These are phyloP conservation scores for Fraxinus ornus DNA, from an alignment of 305 asterid species.

Conservation along the genomic window DNA sequence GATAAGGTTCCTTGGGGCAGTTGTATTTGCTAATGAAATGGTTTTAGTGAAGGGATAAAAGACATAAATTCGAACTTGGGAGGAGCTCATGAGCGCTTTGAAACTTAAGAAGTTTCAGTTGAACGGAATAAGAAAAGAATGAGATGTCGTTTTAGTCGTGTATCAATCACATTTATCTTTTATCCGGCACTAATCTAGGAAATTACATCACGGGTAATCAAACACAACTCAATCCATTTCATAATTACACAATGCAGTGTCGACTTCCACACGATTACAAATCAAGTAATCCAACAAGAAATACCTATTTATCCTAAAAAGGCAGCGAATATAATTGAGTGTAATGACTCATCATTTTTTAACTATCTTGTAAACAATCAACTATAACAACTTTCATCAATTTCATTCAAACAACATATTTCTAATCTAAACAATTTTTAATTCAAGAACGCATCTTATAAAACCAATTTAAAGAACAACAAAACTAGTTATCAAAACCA, in stretches of 20 bases:
- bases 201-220: neutral
- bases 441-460: neutral
- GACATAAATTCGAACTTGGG: neutral
- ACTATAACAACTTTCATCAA: neutral
- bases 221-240: neutral
- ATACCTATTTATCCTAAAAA: neutral
- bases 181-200: neutral
- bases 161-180: neutral
- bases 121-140: neutral
- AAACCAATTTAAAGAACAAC: neutral
- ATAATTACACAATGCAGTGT: neutral
- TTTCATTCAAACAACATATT: neutral
- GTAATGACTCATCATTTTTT: neutral
- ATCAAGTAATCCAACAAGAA: constrained; percentile 4
- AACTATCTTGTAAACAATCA: neutral
- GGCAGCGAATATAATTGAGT: neutral
- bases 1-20: neutral
- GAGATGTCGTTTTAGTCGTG: neutral
- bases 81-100: neutral
- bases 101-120: neutral
- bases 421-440: neutral
- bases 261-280: neutral
- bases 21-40: neutral
- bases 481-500: neutral
- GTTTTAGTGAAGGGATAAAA: neutral